Conservation (phyloP, 192 early-diverging fungal species). For the Umbelopsis isabellina region DNA sequence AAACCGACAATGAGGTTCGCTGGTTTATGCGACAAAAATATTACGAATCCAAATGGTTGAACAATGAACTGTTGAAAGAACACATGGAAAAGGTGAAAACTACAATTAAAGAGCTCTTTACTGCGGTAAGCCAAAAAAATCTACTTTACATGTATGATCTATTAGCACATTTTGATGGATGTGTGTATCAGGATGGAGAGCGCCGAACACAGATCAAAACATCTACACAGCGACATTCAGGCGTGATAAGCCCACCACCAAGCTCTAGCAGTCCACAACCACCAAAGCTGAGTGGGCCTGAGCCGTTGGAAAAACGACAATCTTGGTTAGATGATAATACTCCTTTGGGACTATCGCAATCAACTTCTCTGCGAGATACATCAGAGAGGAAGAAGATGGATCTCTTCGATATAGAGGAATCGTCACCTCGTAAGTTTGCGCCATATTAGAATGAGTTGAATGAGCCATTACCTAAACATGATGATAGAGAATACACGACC, state of each 20-base stretch:
- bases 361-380: not conserved
- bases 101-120: constrained; percentile 16
- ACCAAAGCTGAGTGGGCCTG: not conserved
- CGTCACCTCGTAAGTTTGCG: not conserved
- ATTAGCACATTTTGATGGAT: no score
- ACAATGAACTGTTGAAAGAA: constrained; percentile 5
- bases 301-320: not conserved
- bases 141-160: not conserved
- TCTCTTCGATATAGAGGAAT: not conserved
- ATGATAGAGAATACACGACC: no score
- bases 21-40: constrained; percentile 45
- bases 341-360: not conserved
- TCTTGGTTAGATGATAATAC: constrained; percentile 13
- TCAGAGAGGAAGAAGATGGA: not conserved
- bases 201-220: not conserved
- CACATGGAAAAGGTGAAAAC: constrained; percentile 22
- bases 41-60: constrained; percentile 38
- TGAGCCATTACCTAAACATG: no score
- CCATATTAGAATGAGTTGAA: not conserved
- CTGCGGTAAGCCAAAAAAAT: constrained; percentile 9
- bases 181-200: not conserved
- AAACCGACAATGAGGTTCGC: constrained; percentile 36
- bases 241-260: not conserved
- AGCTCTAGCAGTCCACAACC: not conserved
- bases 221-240: not conserved